Percentiles rank a stretch among this genome's conserved stretches.
These are phyloP conservation scores for Cutaneotrichosporon sp. DNA, from an alignment of 1,284 basidiomycete genomes.

Conservation along the genomic window DNA sequence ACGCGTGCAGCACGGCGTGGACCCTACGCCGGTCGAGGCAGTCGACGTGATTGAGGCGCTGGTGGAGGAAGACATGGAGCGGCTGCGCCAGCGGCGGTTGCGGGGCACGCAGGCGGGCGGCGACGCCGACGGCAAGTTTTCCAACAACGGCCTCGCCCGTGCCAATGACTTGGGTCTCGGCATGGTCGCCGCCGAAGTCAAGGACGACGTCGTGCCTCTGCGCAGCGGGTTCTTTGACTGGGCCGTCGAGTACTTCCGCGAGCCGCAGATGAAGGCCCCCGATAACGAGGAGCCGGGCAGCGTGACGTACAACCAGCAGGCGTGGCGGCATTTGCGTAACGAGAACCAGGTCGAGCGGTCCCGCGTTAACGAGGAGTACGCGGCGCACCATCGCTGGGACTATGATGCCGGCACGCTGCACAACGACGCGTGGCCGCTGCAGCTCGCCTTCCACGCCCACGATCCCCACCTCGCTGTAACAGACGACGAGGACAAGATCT, in stretches of 20 bases:
- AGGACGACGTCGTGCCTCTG: slow-evolving; percentile 64
- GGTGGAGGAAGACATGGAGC: slow-evolving; percentile 85
- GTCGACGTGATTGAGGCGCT: slow-evolving; percentile 77
- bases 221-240: slow-evolving; percentile 92
- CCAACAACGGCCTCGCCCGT: slow-evolving; percentile 41
- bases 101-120: slow-evolving; percentile 43
- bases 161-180: slow-evolving; percentile 44
- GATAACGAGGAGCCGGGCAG: slow-evolving; percentile 95
- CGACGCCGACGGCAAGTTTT: slow-evolving; percentile 34
- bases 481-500: slow-evolving; percentile 80
- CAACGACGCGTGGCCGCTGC: slow-evolving; percentile 64
- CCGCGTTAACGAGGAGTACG: slow-evolving; percentile 56
- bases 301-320: slow-evolving; percentile 86
- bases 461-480: slow-evolving; percentile 83
- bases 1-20: slow-evolving; percentile 1
- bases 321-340: slow-evolving; percentile 90
- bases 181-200: slow-evolving; percentile 49
- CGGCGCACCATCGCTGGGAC: slow-evolving; percentile 76
- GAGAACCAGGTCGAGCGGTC: slow-evolving; percentile 71
- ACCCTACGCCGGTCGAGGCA: slow-evolving; percentile 47
- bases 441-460: slow-evolving; percentile 84
- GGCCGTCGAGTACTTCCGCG: slow-evolving; percentile 95
- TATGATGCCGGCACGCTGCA: slow-evolving; percentile 69
- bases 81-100: slow-evolving; percentile 64
- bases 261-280: slow-evolving; percentile 96